A percentile compares a stretch with the other conserved stretches of the same genome.
phyloP scores from a whole-genome alignment of 192 early-diverging fungal species.

The Phycomyces nitens region DNA sequence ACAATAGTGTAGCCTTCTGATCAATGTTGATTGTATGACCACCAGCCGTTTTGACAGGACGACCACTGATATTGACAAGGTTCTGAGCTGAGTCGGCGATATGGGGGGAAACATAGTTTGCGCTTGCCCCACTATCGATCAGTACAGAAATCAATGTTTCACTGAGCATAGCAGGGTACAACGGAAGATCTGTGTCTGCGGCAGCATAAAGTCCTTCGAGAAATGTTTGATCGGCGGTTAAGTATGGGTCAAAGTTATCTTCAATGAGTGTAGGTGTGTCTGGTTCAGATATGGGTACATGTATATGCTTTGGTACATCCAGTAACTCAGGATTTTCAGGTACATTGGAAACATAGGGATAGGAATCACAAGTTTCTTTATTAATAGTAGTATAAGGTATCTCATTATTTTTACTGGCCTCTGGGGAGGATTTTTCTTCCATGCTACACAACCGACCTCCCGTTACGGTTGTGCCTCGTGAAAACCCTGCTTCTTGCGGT shows the following conservation, averaged over 20 bases:
- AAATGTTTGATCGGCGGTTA: neutral
- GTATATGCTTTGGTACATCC: too few relatives aligned
- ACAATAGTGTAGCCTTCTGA: neutral
- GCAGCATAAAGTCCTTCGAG: neutral
- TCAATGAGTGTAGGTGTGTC: too few relatives aligned
- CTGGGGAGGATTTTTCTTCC: neutral
- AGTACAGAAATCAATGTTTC: neutral
- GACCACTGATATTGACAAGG: neutral
- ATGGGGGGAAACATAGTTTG: constrained; percentile 8
- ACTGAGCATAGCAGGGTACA: neutral
- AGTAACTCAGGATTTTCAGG: too few relatives aligned
- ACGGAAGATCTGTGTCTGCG: neutral
- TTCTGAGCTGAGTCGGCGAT: neutral
- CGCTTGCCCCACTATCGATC: constrained; percentile 6
- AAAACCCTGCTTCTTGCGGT: constrained; percentile 9
- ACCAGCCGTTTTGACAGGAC: constrained; percentile 4
- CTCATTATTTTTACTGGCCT: neutral
- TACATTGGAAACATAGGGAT: neutral
- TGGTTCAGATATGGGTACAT: too few relatives aligned
- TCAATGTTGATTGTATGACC: neutral
- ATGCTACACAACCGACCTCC: neutral
- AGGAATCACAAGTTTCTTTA: neutral
- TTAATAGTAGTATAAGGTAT: neutral
- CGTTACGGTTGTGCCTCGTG: neutral
- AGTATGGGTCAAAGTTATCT: neutral